Evolutionary conservation across 805 yeast species (phyloP), one percentile per base, ranked within the genome.

Genomic region (Ascoidea rubescens): DNA sequence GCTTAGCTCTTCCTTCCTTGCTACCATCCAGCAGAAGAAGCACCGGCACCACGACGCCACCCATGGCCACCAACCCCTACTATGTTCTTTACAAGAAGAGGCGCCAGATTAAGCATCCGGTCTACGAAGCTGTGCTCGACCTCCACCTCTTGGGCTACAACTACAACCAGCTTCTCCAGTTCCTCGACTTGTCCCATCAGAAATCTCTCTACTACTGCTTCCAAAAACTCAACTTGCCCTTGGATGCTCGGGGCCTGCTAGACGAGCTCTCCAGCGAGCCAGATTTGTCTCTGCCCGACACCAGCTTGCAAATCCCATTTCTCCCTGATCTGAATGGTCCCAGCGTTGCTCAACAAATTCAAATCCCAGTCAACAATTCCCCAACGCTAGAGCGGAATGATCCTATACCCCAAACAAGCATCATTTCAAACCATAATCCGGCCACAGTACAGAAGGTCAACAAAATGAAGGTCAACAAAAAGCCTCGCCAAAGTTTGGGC

Each of bases 61-160:
- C 43, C 8, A 14, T 10, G 14, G 14, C 14, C 8, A 37, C 8
- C 14, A 37, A 37, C 14, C 43, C 43, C 8, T 37, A 37, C 14
- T 14, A 10, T 4, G 14, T 37, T 37, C 14, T 37, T 10, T 37
- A 10, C 43, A 37, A 37, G 14, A 37, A 37, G 14, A 37, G 14
- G 14, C 8, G 43, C 8, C 43, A 37, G 14, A 10, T 37, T 2
- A 47, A 47, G 12, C 5, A 47, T 37, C 42, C 33, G 30, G 50
- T 52, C n/a, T 32, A 32, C 10, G 54, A 54, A 42, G 54, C 54
- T 5, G 37, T 54, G 5, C 8, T 30, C 6, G 56, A 52, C 30
- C 47, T 54, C n/a, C 33, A 51, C 4, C 30, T 37, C 7, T 37
- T 51, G 17, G 55, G 55, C 6, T 42, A 47, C 28, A 17, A 42